Evolutionary conservation across 2,329 filamentous ascomycete species (phyloP).

Genomic region (Penicillium crustosum): DNA sequence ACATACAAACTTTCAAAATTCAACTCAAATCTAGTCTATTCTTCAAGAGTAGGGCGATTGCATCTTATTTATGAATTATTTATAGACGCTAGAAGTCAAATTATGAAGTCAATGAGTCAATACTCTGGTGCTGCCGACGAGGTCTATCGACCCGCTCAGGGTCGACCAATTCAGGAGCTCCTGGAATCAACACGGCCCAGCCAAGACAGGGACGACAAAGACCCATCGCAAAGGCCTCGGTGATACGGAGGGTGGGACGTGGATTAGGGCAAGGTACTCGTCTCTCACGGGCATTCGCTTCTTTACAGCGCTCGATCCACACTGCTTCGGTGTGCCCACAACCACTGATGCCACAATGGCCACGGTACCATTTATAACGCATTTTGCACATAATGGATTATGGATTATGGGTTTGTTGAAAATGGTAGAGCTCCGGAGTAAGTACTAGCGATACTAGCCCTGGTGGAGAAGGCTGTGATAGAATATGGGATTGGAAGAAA

Average conservation of each 20-base stretch:
- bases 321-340: slow-evolving; percentile 9
- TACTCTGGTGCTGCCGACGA: neutral
- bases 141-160: neutral
- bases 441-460: neutral
- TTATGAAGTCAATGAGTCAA: neutral
- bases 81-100: neutral
- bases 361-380: slow-evolving; percentile 10
- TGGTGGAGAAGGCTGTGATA: neutral
- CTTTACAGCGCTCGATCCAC: slow-evolving; percentile 7
- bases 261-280: neutral
- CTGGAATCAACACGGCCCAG: slow-evolving; percentile 1
- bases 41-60: neutral
- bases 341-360: slow-evolving; percentile 1
- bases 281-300: slow-evolving; percentile 3
- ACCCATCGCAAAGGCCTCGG: slow-evolving; percentile 5
- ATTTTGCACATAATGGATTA: neutral
- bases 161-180: neutral
- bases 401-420: neutral
- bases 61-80: neutral
- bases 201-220: slow-evolving; percentile 6
- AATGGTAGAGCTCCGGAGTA: neutral
- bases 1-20: neutral
- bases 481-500: neutral
- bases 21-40: neutral
- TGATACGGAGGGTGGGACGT: slow-evolving; percentile 3